phyloP scores from a whole-genome alignment of 179 eudicot species.

The Spinacia oleracea region DNA sequence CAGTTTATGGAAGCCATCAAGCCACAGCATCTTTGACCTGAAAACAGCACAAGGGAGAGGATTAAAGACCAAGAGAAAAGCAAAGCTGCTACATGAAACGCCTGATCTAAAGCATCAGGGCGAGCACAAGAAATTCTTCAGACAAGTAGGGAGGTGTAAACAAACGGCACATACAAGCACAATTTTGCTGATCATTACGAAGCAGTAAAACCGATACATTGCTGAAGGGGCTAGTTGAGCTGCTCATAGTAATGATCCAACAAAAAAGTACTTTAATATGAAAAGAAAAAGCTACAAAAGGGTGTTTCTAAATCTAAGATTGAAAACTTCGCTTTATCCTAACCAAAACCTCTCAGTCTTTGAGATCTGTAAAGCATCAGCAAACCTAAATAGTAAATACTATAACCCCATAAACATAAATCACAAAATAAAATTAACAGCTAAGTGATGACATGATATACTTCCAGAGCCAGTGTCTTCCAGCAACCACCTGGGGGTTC shows the following conservation, averaged over 20 bases:
- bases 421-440: too few species aligned
- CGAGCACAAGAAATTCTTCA: neutral
- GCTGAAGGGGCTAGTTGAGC: neutral
- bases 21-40: constrained; percentile 92
- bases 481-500: too few species aligned
- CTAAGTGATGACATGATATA: too few species aligned
- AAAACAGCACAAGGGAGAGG: neutral
- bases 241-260: neutral
- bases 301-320: neutral
- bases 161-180: neutral
- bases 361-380: too few species aligned
- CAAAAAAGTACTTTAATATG: neutral
- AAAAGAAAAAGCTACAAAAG: neutral
- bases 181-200: neutral
- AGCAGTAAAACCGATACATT: neutral
- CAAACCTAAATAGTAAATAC: too few species aligned
- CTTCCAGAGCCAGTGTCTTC: too few species aligned
- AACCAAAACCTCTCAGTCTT: neutral
- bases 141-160: neutral
- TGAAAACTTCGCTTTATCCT: neutral
- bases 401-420: too few species aligned
- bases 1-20: constrained; percentile 79
- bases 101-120: neutral
- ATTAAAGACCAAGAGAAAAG: neutral
- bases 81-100: neutral